These are phyloP conservation scores for Penicillium fuscoglaucum DNA, from an alignment of 2,329 filamentous ascomycete genomes.

Conservation along the genomic window DNA sequence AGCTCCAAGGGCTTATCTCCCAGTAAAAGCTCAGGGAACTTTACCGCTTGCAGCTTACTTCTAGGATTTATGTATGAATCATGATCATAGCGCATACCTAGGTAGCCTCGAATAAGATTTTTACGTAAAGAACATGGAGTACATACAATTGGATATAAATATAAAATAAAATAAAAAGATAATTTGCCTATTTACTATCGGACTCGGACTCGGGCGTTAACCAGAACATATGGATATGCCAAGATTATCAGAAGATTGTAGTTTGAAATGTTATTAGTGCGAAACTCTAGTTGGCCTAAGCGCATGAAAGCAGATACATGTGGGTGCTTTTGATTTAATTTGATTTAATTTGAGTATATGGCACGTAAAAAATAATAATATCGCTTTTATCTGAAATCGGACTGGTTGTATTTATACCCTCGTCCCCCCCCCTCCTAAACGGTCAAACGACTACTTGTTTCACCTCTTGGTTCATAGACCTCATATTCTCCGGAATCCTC, in stretches of 20 bases:
- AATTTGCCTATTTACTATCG: not conserved
- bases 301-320: conserved; percentile 1
- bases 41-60: not conserved
- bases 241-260: conserved; percentile 10
- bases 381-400: conserved; percentile 1
- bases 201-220: not conserved
- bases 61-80: not conserved
- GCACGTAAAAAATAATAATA: conserved; percentile 2
- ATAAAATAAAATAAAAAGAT: not conserved
- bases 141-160: not conserved
- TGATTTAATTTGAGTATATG: not conserved
- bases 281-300: conserved; percentile 9
- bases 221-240: not conserved
- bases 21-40: not conserved
- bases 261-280: conserved; percentile 2
- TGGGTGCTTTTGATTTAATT: not conserved
- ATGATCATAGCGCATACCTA: not conserved
- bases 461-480: not conserved
- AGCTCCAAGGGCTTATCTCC: not conserved
- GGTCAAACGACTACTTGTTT: not conserved
- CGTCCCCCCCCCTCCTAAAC: not conserved
- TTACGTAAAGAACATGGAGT: not conserved
- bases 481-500: not conserved
- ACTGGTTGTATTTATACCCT: conserved; percentile 9
- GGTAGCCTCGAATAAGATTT: not conserved